Percentiles rank a stretch among this genome's conserved stretches.
Conservation (phyloP, 2,329 filamentous ascomycete genomes). For the Diaporthe capsici region DNA sequence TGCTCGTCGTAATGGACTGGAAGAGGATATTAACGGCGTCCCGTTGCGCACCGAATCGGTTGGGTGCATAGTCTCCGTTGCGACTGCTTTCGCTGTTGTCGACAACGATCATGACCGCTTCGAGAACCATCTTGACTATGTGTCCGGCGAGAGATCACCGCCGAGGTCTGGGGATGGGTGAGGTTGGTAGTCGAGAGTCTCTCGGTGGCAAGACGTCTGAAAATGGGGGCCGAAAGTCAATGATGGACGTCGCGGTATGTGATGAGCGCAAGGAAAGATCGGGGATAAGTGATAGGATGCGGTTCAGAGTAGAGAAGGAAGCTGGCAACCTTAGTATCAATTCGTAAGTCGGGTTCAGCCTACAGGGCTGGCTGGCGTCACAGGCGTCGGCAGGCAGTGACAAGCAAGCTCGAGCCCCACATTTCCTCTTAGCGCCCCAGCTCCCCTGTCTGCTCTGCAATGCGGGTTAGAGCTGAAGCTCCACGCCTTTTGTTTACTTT, state of each 20-base stretch:
- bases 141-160: slow-evolving; percentile 41
- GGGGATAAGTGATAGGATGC: slow-evolving; percentile 25
- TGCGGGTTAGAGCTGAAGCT: slow-evolving; percentile 19
- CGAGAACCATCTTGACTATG: slow-evolving; percentile 87
- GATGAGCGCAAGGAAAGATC: slow-evolving; percentile 9
- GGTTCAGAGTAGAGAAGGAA: slow-evolving; percentile 27
- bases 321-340: slow-evolving; percentile 13
- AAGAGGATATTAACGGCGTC: slow-evolving; percentile 97
- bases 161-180: slow-evolving; percentile 46
- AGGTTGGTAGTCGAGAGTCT: neutral
- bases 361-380: slow-evolving; percentile 38
- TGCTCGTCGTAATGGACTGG: slow-evolving; percentile 93
- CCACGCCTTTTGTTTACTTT: slow-evolving; percentile 44
- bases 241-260: slow-evolving; percentile 31
- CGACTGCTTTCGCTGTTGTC: slow-evolving; percentile 99
- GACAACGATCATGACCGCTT: slow-evolving; percentile 99
- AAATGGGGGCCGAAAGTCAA: slow-evolving; percentile 31
- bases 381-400: slow-evolving; percentile 37
- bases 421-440: slow-evolving; percentile 3
- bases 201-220: neutral
- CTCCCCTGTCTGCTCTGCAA: slow-evolving; percentile 15
- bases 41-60: slow-evolving; percentile 94
- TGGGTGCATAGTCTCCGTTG: slow-evolving; percentile 93
- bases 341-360: slow-evolving; percentile 46
- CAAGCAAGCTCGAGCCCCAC: slow-evolving; percentile 9